Evolutionary conservation across 352 stramenopile genomes (phyloP).

Genomic region (Thalassiosira gravida): DNA sequence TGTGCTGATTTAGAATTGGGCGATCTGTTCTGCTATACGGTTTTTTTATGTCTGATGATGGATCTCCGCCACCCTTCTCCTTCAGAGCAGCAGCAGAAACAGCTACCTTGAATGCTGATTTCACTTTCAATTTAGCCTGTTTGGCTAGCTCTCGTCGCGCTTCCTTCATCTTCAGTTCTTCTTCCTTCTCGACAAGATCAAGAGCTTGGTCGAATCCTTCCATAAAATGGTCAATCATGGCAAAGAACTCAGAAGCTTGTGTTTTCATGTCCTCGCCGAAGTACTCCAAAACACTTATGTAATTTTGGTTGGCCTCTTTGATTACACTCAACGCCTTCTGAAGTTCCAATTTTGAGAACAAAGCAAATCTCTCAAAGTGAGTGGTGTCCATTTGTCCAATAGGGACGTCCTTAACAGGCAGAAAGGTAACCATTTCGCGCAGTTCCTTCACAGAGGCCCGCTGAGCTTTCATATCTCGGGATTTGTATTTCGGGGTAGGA

Average conservation of each 20-base stretch:
- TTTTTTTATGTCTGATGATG: conserved; percentile 5
- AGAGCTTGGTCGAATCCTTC: conserved; percentile 64
- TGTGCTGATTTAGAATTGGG: neutral
- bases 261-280: conserved; percentile 86
- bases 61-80: neutral
- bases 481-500: conserved; percentile 39
- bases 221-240: conserved; percentile 81
- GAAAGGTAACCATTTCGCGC: conserved; percentile 51
- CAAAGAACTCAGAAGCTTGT: conserved; percentile 82
- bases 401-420: conserved; percentile 45
- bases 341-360: conserved; percentile 63
- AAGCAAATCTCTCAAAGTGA: conserved; percentile 78
- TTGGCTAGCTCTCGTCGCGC: conserved; percentile 37
- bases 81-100: conserved; percentile 1
- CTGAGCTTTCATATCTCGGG: conserved; percentile 37
- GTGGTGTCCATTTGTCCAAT: conserved; percentile 62
- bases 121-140: conserved; percentile 50
- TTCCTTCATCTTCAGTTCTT: conserved; percentile 49
- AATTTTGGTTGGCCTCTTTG: conserved; percentile 70
- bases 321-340: conserved; percentile 64
- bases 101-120: conserved; percentile 40
- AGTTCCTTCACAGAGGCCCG: conserved; percentile 43
- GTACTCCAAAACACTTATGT: conserved; percentile 75
- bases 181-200: conserved; percentile 68
- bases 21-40: neutral